Evolutionary conservation across 2,329 filamentous ascomycete species (phyloP).

Genomic region (Coniochaeta prunicola): DNA sequence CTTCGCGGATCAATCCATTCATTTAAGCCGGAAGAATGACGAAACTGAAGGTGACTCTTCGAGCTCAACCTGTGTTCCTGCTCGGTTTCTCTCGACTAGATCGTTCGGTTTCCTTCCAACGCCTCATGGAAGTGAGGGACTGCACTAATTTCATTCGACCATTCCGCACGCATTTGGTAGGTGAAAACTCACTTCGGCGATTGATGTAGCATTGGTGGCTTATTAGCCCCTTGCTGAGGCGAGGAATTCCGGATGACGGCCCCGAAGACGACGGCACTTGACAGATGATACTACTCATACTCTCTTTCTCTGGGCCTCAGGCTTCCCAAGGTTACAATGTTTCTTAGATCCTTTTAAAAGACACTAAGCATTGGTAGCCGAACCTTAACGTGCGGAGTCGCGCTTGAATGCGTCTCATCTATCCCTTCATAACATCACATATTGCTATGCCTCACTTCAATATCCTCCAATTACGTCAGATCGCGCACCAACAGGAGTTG

Average conservation of each 20-base stretch:
- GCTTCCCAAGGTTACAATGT: not conserved
- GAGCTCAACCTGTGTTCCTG: not conserved
- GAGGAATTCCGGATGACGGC: too few relatives aligned
- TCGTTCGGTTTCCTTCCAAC: not conserved
- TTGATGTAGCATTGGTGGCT: too few relatives aligned
- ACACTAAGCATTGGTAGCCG: not conserved
- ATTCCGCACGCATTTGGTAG: too few relatives aligned
- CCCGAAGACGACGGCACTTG: not conserved
- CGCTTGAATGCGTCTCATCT: not conserved
- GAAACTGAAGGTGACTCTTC: not conserved
- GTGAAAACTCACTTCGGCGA: too few relatives aligned
- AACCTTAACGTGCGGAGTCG: not conserved
- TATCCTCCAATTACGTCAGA: not conserved
- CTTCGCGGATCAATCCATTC: not conserved
- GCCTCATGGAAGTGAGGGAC: not conserved
- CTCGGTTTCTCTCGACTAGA: not conserved
- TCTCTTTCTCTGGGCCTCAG: not conserved
- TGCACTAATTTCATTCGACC: too few relatives aligned
- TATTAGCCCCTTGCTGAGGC: too few relatives aligned
- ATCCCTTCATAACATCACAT: not conserved
- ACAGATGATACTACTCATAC: not conserved
- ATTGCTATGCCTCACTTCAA: not conserved
- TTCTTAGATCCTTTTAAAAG: not conserved
- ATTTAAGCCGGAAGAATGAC: not conserved
- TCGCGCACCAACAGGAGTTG: not conserved